Evolutionary conservation across 768 basidiomycete genomes (phyloP), one percentile per base, ranked within the genome.

Genomic region (Lepiota subincarnata): DNA sequence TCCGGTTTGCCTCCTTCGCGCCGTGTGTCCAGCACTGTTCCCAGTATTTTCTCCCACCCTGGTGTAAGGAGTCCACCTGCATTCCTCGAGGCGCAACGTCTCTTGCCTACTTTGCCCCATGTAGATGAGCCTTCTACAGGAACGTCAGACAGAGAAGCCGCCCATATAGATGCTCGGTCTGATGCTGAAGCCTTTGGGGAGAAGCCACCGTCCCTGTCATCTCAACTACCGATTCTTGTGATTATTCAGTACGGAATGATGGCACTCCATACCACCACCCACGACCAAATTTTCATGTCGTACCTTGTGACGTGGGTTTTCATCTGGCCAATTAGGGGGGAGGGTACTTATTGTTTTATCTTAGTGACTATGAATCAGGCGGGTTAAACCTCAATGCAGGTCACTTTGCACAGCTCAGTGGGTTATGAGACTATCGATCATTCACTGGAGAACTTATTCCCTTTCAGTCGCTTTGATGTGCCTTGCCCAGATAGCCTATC

Each of bases 191-290:
- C 68, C 13, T 62, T 70, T 11, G 57, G 66, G 8, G 83, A 81
- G 66, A 83, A 83, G 61, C 73, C 79, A 16, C 83, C 83, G 1
- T 86, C 87, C 11, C 66, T 91, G 57, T 69, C 81, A 57, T 85
- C 84, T 18, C 84, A 87, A 62, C 72, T 98, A 24, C 96, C 96
- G 4, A 63, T 92, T 31, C 65, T 87, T 59, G 83, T 98, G 62
- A 97, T 98, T 60, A 63, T 90, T 14, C 95, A 97, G 70, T 97
- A 97, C 67, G 90, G 90, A 16, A 71, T 93, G 57, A 73, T 98
- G 57, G 94, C 94, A 3, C 68, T 98, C 46, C 94, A 97, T 64
- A 83, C 84, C 36, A 92, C 88, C 13, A 92, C 89, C 1, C 93
- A 95, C 62, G 89, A 95, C 71, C 92, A 96, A 68, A 70, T 94